Evolutionary conservation across 495 filamentous ascomycete genomes (phyloP), one percentile per base, ranked within the genome.

Genomic region (Annulohypoxylon maeteangense): DNA sequence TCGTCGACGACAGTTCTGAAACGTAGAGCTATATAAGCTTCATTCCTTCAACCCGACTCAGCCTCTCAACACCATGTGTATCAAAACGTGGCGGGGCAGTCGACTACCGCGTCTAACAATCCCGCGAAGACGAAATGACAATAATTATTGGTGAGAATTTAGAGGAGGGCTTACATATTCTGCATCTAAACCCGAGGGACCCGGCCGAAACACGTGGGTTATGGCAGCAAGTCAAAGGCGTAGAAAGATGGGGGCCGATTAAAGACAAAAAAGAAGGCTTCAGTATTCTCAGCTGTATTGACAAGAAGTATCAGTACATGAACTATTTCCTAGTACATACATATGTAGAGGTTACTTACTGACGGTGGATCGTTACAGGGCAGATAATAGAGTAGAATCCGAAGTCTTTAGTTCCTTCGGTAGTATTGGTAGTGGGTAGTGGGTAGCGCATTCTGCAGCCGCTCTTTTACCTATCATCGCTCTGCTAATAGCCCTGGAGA

Each of bases 151-250:
- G 34, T 20, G 32, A 51, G 42, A 29, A 18, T 50, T 51, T 57
- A 34, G 32, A 63, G 22, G 34, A 59, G 25, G 4, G 44, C 55
- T 66, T 71, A 66, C 48, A 55, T 60, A 40, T n/a, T n/a, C 16
- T 32, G 12, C 18, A 50, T 18, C 55, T 45, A 55, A 67, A 32
- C 38, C 70, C 70, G 65, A 73, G 34, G 14, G 44, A 58, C 36
- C 65, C 65, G 70, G 62, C 62, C 57, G 48, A 66, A 62, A 73
- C 70, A 68, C 70, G 70, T 73, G 70, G 70, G 65, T 25, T 53
- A 69, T 42, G 59, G 68, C 40, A 59, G 67, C 20, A 60, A 36
- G 22, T 6, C 25, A 11, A 51, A 51, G 40, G 54, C 55, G 38
- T 38, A n/a, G 10, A 40, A 57, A 51, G 44, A 68, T 73, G 70